These are phyloP conservation scores for Discostella stelligeroides DNA, from an alignment of 108 stramenopile species.

Conservation along the genomic window DNA sequence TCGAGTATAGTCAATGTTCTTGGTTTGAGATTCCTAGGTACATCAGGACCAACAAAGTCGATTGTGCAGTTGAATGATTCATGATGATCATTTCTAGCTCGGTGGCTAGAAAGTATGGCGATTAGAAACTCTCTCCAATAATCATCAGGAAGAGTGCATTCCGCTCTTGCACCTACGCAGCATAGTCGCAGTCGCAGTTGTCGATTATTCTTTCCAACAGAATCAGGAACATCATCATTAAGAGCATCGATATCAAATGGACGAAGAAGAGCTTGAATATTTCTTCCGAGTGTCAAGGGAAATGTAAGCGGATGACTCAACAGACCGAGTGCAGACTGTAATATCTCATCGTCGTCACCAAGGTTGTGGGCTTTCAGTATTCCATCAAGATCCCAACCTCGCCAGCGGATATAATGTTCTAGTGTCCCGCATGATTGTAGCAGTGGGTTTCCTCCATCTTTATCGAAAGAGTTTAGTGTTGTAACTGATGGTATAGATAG, in stretches of 20 bases:
- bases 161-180: conserved; percentile 88
- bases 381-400: conserved; percentile 49
- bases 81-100: conserved; percentile 4
- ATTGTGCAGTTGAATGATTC: conserved; percentile 31
- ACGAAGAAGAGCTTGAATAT: conserved; percentile 1
- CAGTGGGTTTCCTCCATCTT: not conserved
- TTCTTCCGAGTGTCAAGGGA: conserved; percentile 66
- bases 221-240: not conserved
- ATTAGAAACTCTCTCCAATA: conserved; percentile 87
- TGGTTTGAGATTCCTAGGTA: conserved; percentile 33
- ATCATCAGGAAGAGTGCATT: conserved; percentile 77
- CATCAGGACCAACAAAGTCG: conserved; percentile 88
- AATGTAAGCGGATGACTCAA: conserved; percentile 75
- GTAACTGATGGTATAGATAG: not conserved
- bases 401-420: conserved; percentile 61
- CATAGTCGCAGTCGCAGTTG: conserved; percentile 38
- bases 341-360: conserved; percentile 4
- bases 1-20: conserved; percentile 20
- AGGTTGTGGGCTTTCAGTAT: conserved; percentile 5
- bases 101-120: conserved; percentile 10
- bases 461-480: not conserved
- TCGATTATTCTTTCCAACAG: not conserved
- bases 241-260: not conserved
- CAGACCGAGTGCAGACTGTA: conserved; percentile 49
- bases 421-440: conserved; percentile 25